Evolutionary conservation across 78 protist species (phyloP).

Genomic region (Monosiga brevicollis): DNA sequence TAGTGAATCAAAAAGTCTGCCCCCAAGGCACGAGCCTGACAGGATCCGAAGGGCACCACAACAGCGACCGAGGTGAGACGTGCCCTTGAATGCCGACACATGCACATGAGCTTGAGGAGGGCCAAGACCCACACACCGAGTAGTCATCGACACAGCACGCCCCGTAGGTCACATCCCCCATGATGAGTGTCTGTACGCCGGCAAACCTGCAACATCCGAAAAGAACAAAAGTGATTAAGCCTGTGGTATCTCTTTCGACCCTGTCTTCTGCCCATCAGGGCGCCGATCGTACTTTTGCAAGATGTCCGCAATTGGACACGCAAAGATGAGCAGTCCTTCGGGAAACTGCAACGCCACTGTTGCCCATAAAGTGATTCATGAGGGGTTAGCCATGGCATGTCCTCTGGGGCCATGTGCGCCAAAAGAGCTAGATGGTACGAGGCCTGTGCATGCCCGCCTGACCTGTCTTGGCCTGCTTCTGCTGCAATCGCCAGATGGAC

Average conservation of each 20-base stretch:
- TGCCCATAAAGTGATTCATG: neutral
- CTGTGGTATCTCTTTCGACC: too few relatives aligned
- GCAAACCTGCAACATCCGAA: slow-evolving; percentile 51
- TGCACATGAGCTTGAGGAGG: too few relatives aligned
- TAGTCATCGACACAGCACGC: slow-evolving; percentile 97
- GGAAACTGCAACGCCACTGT: slow-evolving; percentile 95
- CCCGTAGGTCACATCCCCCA: slow-evolving; percentile 98
- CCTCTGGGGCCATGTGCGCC: neutral
- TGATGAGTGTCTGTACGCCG: slow-evolving; percentile 55
- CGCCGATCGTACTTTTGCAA: slow-evolving; percentile 32
- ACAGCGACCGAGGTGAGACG: slow-evolving; percentile 79
- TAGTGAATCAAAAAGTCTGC: slow-evolving; percentile 92
- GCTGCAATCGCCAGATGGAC: slow-evolving; percentile 73
- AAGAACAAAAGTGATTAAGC: too few relatives aligned
- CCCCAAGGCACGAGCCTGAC: slow-evolving; percentile 80
- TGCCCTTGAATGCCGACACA: slow-evolving; percentile 28
- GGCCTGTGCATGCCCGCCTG: neutral
- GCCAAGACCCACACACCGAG: slow-evolving; percentile 23
- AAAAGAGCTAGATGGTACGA: neutral
- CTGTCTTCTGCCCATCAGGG: neutral
- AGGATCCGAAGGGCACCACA: slow-evolving; percentile 96
- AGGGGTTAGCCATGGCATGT: neutral
- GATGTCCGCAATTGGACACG: slow-evolving; percentile 82
- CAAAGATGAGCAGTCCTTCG: slow-evolving; percentile 90
- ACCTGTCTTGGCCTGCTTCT: slow-evolving; percentile 31